Base-by-base conservation (phyloP, 148 eudicot genomes). In the Cornus florida region DNA sequence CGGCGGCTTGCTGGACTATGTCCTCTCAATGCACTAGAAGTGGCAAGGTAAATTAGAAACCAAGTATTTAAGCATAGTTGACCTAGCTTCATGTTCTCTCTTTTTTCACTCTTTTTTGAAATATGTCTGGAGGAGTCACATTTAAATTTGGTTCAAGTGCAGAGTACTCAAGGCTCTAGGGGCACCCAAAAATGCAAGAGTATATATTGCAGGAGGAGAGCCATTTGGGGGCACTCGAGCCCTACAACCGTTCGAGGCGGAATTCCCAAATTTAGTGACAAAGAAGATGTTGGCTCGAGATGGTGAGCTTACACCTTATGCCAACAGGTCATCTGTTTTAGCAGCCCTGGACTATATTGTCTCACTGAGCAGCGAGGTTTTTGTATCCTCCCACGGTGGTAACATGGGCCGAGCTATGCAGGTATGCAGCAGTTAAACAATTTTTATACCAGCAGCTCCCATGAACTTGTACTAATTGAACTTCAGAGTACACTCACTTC, bases 361-460 rank as follows among this genome's bases (percentile, higher is more conserved):
- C 14, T 89, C 93, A 1, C 83, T 94, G 24, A 94, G 94, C 80
- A 94, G 94, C 31, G 90, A 94, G 39, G 94, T 94, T 50, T 94
- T 94, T 81, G 67, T 94, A 80, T 92, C 94, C 76, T 90, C 94
- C 23, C 92, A 94, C 17, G 94, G 94, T 7, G 96, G 92, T 32
- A 89, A 93, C 83, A 91, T 91, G 95, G 95, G 84, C 68, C 85
- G 89, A 77, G 95, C 91, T 19, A 83, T 93, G 90, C 90, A 92
- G 92, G 95, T 92, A 77, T 50, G 14, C 16, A 50, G 16, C n/a
- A 50, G 57, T 10, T 62, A 39, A 67, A 7, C 23, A 75, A 10
- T 39, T 10, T 16, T 1, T 75, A n/a, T 22, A 62, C 3, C 4
- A 50, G 57, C 57, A 50, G 59, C 59, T 53, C 2, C 14, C 59